Base-by-base conservation (phyloP, 75 land plant genomes). In the Pinus taeda region DNA sequence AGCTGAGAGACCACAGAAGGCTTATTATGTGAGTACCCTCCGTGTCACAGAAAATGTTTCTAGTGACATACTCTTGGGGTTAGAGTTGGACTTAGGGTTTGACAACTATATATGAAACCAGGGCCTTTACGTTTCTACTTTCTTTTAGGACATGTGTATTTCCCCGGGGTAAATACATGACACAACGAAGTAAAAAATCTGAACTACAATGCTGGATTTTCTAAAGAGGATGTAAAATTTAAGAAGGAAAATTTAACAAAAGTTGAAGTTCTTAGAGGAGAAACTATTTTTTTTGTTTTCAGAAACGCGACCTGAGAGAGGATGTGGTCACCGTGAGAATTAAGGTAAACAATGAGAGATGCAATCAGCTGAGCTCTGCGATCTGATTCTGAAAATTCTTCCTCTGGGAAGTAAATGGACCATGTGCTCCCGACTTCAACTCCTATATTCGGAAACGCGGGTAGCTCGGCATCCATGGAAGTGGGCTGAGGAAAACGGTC, bases 341-440 rank as follows among this genome's bases (percentile, higher is more conserved):
- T 78, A 71, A 91, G 82, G 81, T 84, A 84, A 26, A 29, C 33
- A 58, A 79, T 17, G 76, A 91, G 86, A 61, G 74, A 56, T 36
- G 77, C 53, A 3, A 75, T 73, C 78, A 91, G 83, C 26, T 76
- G 30, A 74, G 77, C 72, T 58, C 67, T 81, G 45, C 72, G 86
- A 24, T 84, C 87, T 64, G 59, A 70, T 24, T 57, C 49, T 53
- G 76, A 58, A 60, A 82, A 74, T 7, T 80, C 80, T 60, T 56
- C 53, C 3, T 75, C 87, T 4, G 89, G 87, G 78, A 88, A 88
- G 74, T 88, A 88, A 60, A n/a, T 61, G 21, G 76, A 65, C 89
- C 89, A 88, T 14, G 83, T 55, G 29, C 36, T 14, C 12, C 24
- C 58, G 73, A 57, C 53, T 30, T 56, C 79, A 4, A 64, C 67